Percentiles rank a stretch among this genome's conserved stretches.
phyloP scores from a whole-genome alignment of 495 filamentous ascomycete species.

The Letharia lupina region DNA sequence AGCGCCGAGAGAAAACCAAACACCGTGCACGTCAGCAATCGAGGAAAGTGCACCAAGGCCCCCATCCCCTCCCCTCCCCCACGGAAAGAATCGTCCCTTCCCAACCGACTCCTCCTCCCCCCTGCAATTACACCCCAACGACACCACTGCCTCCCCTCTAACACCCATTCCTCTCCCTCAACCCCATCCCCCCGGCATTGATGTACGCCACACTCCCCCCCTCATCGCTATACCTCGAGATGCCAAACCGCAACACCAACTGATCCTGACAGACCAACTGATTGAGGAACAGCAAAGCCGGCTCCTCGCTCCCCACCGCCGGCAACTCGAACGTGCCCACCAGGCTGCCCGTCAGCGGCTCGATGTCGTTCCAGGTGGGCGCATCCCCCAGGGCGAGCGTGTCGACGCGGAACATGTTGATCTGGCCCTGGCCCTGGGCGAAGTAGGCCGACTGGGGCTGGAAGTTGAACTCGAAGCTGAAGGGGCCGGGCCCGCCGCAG shows the following conservation, averaged over 20 bases:
- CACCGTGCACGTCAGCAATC: too few species aligned
- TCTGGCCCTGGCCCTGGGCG: neutral
- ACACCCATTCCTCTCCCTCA: slow-evolving; percentile 13
- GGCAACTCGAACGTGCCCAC: slow-evolving; percentile 15
- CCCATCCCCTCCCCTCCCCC: too few species aligned
- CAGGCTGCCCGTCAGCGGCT: slow-evolving; percentile 7
- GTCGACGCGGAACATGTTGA: slow-evolving; percentile 13
- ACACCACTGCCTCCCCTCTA: neutral
- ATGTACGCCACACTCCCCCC: slow-evolving; percentile 14
- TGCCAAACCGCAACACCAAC: slow-evolving; percentile 13
- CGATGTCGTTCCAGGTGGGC: slow-evolving; percentile 7
- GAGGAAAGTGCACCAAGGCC: too few species aligned
- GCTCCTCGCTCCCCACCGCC: neutral
- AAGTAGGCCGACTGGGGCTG: neutral
- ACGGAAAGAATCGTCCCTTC: too few species aligned
- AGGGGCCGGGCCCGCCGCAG: neutral
- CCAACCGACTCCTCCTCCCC: too few species aligned
- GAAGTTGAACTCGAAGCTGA: slow-evolving; percentile 10
- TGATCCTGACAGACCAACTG: slow-evolving; percentile 3
- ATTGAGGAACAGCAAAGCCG: slow-evolving; percentile 6
- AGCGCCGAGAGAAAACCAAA: too few species aligned
- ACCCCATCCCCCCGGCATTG: slow-evolving; percentile 1
- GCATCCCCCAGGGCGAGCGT: neutral
- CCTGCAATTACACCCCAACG: too few species aligned
- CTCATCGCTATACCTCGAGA: slow-evolving; percentile 4